Base-by-base conservation (phyloP, 2,329 filamentous ascomycete genomes). In the Monosporascus cannonballus region DNA sequence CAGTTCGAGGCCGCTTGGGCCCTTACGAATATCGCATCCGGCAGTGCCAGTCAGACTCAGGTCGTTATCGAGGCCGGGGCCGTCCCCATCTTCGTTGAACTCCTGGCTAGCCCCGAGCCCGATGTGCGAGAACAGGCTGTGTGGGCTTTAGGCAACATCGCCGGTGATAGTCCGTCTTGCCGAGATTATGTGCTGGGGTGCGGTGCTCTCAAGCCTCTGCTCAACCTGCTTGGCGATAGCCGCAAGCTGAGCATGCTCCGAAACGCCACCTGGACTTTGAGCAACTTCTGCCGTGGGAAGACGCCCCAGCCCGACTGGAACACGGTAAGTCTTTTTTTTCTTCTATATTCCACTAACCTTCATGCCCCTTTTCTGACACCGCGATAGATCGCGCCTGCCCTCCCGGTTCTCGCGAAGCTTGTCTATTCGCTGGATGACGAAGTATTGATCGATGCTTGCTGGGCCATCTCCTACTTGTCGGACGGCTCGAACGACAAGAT, bases 261-360 rank as follows among this genome's bases (percentile, higher is more conserved):
- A 63, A 99, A 99, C 71, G 94, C 94, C 37, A 99, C 94, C 24
- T 99, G 94, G 94, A 99, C 94, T 45, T 78, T 99, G 53, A 97
- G 94, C 82, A 99, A 99, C 80, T 99, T 99, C 77, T 99, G 94
- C 78, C 90, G 94, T 79, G 94, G 94, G 75, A 99, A 99, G 84
- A 96, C 93, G 8, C 94, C 94, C 49, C 94, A 99, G 77, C 94
- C 94, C 47, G 94, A 99, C 70, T 99, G 94, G 94, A 84, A 85
- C 68, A 96, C 90, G 38, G 91, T 96, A 80, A 74, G 90, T 80
- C n/a, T n/a, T n/a, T 22, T 44, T 36, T 38, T 25, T 18, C 53
- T 52, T 36, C n/a, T 38, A 25, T 48, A 41, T 52, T 51, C 15
- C 50, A 7, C 4, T 15, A 4, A 8, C 45, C 24, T 15, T n/a